Conservation (phyloP, 2,329 filamentous ascomycete species). For the Xylariaceae sp. region DNA sequence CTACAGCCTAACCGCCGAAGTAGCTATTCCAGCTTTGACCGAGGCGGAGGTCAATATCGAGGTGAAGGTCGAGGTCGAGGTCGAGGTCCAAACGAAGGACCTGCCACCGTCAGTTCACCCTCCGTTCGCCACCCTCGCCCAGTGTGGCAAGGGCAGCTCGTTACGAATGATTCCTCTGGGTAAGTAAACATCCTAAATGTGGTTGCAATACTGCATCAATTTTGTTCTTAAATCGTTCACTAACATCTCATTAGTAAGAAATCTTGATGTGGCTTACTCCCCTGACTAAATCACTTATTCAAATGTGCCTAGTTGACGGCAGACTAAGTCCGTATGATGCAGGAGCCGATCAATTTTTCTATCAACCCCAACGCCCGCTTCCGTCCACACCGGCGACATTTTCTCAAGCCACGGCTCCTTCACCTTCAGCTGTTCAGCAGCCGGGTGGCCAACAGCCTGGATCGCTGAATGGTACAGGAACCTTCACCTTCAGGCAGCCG, state of each 20-base stretch:
- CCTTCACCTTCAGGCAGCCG: background rate
- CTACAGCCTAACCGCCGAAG: background rate
- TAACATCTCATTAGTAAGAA: conserved; percentile 13
- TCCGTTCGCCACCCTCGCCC: background rate
- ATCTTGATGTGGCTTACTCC: background rate
- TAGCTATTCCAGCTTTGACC: background rate
- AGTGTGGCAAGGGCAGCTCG: background rate
- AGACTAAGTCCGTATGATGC: background rate
- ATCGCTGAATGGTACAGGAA: background rate
- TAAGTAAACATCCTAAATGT: conserved; percentile 1
- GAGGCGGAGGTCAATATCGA: no score
- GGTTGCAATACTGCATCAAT: background rate
- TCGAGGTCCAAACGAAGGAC: no score
- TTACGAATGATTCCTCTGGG: conserved; percentile 11
- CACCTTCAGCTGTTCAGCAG: background rate
- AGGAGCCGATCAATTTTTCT: conserved; percentile 8
- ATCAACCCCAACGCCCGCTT: background rate
- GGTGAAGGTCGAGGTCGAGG: background rate
- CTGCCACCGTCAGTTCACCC: background rate
- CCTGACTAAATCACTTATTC: background rate
- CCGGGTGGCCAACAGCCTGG: no score
- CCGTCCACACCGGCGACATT: background rate
- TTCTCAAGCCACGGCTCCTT: background rate
- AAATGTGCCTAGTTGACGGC: background rate
- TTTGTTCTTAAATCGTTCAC: background rate